These are phyloP conservation scores for Castanea crenata DNA, from an alignment of 306 rosid genomes.

Conservation along the genomic window DNA sequence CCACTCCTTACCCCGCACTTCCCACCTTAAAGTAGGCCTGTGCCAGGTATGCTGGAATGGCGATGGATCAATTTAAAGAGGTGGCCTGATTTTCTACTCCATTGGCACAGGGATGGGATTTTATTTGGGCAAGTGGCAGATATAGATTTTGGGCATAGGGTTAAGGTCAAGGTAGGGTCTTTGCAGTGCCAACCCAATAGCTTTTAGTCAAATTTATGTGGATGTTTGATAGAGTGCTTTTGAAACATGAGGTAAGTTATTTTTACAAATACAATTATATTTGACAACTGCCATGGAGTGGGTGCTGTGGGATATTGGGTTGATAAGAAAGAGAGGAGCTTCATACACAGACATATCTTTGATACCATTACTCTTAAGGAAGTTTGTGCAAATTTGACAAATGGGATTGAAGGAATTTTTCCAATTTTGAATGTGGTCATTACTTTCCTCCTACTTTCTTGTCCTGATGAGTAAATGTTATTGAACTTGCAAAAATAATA, in stretches of 20 bases:
- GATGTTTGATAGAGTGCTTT: neutral
- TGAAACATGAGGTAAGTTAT: neutral
- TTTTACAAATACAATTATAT: too few species aligned
- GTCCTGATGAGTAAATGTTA: constrained; percentile 1
- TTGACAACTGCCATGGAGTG: neutral
- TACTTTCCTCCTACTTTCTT: neutral
- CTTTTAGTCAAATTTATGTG: neutral
- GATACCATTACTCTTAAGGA: neutral
- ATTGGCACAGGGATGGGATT: neutral
- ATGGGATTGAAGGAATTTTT: neutral
- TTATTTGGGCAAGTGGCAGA: neutral
- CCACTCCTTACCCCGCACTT: neutral
- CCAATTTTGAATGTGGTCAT: neutral
- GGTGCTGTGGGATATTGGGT: neutral
- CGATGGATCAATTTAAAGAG: neutral
- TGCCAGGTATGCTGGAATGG: neutral
- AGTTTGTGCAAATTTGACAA: neutral
- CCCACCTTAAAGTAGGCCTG: neutral
- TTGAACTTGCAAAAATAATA: neutral
- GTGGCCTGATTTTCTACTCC: neutral
- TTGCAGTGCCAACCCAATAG: neutral
- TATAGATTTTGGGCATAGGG: neutral
- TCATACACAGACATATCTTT: neutral
- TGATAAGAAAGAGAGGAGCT: neutral
- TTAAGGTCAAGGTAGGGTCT: neutral